These are phyloP conservation scores for Hypoxylon rubiginosum DNA, from an alignment of 2,329 filamentous ascomycete genomes.

Conservation along the genomic window DNA sequence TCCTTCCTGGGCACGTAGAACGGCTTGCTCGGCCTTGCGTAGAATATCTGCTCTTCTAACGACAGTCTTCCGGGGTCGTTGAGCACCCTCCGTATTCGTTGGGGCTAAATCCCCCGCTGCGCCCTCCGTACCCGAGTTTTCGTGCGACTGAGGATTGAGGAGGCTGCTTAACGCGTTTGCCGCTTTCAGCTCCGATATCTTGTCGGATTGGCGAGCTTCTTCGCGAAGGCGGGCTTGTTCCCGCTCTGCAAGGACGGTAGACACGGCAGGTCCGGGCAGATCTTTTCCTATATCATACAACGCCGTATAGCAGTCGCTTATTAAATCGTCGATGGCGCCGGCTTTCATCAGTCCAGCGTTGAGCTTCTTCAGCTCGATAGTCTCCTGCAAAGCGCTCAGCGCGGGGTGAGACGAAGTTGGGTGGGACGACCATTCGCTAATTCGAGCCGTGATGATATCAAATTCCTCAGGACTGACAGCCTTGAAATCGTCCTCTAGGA, in stretches of 20 bases:
- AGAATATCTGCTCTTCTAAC: conserved; percentile 70
- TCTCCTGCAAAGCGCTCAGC: conserved; percentile 69
- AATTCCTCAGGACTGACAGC: conserved; percentile 67
- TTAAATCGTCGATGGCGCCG: conserved; percentile 89
- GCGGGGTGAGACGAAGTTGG: conserved; percentile 57
- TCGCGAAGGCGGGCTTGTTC: conserved; percentile 55
- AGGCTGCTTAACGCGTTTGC: conserved; percentile 58
- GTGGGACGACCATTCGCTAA: conserved; percentile 67
- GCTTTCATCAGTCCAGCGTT: conserved; percentile 92
- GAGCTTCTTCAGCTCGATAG: conserved; percentile 74
- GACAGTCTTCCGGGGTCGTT: conserved; percentile 59
- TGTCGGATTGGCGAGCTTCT: conserved; percentile 50
- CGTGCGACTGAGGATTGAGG: conserved; percentile 58
- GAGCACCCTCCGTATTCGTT: conserved; percentile 55
- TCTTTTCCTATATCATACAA: conserved; percentile 77
- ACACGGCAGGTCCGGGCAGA: conserved; percentile 66
- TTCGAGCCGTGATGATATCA: conserved; percentile 67
- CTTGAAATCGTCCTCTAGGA: conserved; percentile 69
- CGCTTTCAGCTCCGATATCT: conserved; percentile 53
- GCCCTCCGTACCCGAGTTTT: conserved; percentile 54
- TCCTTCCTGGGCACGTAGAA: conserved; percentile 64
- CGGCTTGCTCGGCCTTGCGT: conserved; percentile 72
- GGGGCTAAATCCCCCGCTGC: conserved; percentile 52
- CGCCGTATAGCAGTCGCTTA: conserved; percentile 87
- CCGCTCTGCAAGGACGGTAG: conserved; percentile 62